phyloP scores from a whole-genome alignment of 2,329 filamentous ascomycete species.

The Aspergillus thermomutatus region DNA sequence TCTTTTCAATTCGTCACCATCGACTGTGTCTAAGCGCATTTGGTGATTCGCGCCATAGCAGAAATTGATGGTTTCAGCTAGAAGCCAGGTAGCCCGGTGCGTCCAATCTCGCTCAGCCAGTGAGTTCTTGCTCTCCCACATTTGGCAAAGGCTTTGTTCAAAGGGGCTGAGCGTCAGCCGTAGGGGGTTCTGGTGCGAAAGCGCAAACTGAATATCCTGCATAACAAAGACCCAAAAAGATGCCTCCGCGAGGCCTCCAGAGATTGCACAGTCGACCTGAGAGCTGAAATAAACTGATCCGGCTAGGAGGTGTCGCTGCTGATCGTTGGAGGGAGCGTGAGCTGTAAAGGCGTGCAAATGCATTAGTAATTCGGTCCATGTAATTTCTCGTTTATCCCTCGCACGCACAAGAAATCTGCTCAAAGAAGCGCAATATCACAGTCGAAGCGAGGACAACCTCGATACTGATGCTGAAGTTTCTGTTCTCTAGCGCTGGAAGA shows the following conservation, averaged over 20 bases:
- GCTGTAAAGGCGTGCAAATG: conserved; percentile 14
- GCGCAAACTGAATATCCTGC: conserved; percentile 34
- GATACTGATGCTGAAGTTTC: conserved; percentile 28
- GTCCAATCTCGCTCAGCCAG: conserved; percentile 33
- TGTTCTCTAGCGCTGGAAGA: conserved; percentile 30
- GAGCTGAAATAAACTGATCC: conserved; percentile 35
- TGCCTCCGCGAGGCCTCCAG: conserved; percentile 30
- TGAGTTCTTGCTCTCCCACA: conserved; percentile 23
- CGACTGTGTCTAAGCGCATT: conserved; percentile 11
- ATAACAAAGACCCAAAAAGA: conserved; percentile 37
- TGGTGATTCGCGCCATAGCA: conserved; percentile 27
- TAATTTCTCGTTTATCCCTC: not conserved
- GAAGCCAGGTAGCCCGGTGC: conserved; percentile 31
- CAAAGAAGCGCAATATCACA: conserved; percentile 34
- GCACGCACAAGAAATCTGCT: conserved; percentile 33
- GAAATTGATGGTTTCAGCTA: conserved; percentile 32
- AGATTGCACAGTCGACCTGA: conserved; percentile 31
- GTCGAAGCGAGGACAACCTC: conserved; percentile 34
- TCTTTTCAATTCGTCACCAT: conserved; percentile 19
- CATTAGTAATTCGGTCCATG: conserved; percentile 7
- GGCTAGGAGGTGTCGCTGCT: conserved; percentile 32
- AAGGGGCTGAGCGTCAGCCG: conserved; percentile 30
- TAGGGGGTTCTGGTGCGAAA: conserved; percentile 31
- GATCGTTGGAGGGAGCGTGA: conserved; percentile 31
- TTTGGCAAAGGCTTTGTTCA: conserved; percentile 25